Evolutionary conservation across 768 basidiomycete species (phyloP), one percentile per base, ranked within the genome.

Genomic region (Mycena maculata): DNA sequence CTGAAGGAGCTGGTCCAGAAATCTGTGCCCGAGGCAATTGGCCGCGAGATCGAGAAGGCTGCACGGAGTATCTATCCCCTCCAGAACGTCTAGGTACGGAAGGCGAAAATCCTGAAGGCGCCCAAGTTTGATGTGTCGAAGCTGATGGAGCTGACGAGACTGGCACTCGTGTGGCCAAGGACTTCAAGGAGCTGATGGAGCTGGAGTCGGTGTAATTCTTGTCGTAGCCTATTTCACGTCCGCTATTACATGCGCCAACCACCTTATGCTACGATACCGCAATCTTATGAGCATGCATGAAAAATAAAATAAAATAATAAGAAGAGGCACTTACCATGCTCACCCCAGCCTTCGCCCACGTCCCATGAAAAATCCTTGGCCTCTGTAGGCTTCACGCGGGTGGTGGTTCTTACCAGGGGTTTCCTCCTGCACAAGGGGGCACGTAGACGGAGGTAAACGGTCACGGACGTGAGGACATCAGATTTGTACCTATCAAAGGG

Each of bases 31-130:
- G 98, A 99, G 84, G 95, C 94, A 69, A 99, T 99, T 75, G 98
- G 98, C 73, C 91, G 96, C 74, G 98, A 99, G 87, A 99, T 99
- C 73, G 98, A 99, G 89, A 99, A 99, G 87, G 92, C 97, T 58
- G 87, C 91, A 68, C 87, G 95, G 76, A 93, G 92, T 81, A 99
- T 99, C 85, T 99, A 96, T 86, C 98, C 98, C 74, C 84, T 99
- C 77, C 96, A 99, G 87, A 99, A 99, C 81, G 96, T 98, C 78
- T 97, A 96, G 84, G 88, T 99, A 76, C 93, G 98, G 83, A 99
- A 99, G 86, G 96, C 93, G 74, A 99, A 99, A 88, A 98, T 99
- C 79, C n/a, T n/a, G n/a, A n/a, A n/a, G n/a, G n/a, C n/a, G n/a
- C n/a, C n/a, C n/a, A n/a, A n/a, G n/a, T n/a, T 97, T 79, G 96